Conservation (phyloP, 2,329 filamentous ascomycete genomes). For the Escovopsis sp. region DNA sequence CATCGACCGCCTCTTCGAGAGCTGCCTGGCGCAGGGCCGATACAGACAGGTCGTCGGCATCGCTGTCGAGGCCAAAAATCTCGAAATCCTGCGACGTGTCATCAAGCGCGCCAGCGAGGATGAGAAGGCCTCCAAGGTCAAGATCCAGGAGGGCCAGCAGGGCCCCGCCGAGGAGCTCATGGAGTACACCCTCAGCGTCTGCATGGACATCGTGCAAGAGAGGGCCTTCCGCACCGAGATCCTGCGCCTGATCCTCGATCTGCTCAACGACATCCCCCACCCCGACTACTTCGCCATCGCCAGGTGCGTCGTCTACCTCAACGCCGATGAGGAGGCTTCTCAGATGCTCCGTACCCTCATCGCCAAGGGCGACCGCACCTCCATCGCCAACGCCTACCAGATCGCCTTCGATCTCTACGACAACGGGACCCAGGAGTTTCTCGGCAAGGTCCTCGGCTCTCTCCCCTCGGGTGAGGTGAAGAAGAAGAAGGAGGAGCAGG, state of each 20-base stretch:
- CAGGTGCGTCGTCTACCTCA: conserved; percentile 91
- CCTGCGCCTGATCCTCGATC: conserved; percentile 76
- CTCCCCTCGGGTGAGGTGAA: conserved; percentile 44
- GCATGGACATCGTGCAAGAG: conserved; percentile 96
- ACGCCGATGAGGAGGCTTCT: conserved; percentile 82
- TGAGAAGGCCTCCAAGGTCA: conserved; percentile 53
- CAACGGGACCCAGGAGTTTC: conserved; percentile 94
- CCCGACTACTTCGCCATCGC: conserved; percentile 98
- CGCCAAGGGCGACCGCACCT: conserved; percentile 60
- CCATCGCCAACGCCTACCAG: conserved; percentile 81
- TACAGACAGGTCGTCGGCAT: conserved; percentile 96
- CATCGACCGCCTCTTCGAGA: conserved; percentile 82
- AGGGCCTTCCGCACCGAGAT: conserved; percentile 73
- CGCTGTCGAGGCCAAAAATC: conserved; percentile 83
- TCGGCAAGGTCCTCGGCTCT: conserved; percentile 74
- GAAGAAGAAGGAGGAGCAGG: no score
- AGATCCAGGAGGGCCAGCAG: conserved; percentile 31
- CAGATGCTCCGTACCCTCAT: conserved; percentile 73
- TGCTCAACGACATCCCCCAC: conserved; percentile 82
- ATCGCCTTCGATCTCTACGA: conserved; percentile 97
- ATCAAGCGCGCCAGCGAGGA: conserved; percentile 84
- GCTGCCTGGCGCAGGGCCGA: conserved; percentile 69
- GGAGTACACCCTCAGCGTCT: conserved; percentile 91
- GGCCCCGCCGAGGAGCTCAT: conserved; percentile 78
- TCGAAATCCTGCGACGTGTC: conserved; percentile 72